A percentile compares a stretch with the other conserved stretches of the same genome.
These are phyloP conservation scores for Jamesozyma rosinii DNA, from an alignment of 805 yeast genomes.

Conservation along the genomic window DNA sequence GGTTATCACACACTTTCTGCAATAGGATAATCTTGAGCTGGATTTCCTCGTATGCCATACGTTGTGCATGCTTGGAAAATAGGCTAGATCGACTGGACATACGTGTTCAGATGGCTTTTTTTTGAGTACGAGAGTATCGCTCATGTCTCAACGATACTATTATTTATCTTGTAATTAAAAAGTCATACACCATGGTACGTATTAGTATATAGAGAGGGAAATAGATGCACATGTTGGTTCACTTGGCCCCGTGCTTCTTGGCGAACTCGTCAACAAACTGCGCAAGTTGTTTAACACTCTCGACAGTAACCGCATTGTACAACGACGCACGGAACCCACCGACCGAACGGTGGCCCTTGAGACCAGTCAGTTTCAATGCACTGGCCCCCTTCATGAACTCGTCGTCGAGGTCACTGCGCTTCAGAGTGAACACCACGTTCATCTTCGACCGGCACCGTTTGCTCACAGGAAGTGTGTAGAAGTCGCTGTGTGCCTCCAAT, in stretches of 20 bases:
- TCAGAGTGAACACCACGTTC: constrained; percentile 86
- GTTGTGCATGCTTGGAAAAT: constrained; percentile 30
- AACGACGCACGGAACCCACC: constrained; percentile 94
- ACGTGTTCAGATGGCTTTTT: constrained; percentile 32
- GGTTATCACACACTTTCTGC: constrained; percentile 25
- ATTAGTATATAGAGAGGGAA: too few species aligned
- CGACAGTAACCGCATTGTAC: constrained; percentile 73
- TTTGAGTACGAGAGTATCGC: constrained; percentile 52
- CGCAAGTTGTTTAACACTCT: constrained; percentile 49
- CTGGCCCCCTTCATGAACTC: constrained; percentile 64
- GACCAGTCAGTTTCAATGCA: constrained; percentile 53
- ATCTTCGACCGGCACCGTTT: constrained; percentile 64
- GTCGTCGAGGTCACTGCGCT: constrained; percentile 53
- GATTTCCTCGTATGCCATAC: constrained; percentile 22
- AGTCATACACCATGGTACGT: constrained; percentile 11
- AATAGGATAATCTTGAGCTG: constrained; percentile 50
- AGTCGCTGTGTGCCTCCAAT: constrained; percentile 54
- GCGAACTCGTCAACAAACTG: constrained; percentile 56
- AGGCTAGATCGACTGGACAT: constrained; percentile 43
- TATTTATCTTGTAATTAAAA: constrained; percentile 26
- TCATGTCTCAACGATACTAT: constrained; percentile 9
- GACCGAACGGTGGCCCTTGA: constrained; percentile 93
- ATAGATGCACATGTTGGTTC: too few species aligned
- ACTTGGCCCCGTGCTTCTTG: constrained; percentile 28
- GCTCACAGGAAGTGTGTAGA: constrained; percentile 61